Evolutionary conservation across 225 moss, liverwort and hornwort species (phyloP).

Genomic region (Climacium dendroides): DNA sequence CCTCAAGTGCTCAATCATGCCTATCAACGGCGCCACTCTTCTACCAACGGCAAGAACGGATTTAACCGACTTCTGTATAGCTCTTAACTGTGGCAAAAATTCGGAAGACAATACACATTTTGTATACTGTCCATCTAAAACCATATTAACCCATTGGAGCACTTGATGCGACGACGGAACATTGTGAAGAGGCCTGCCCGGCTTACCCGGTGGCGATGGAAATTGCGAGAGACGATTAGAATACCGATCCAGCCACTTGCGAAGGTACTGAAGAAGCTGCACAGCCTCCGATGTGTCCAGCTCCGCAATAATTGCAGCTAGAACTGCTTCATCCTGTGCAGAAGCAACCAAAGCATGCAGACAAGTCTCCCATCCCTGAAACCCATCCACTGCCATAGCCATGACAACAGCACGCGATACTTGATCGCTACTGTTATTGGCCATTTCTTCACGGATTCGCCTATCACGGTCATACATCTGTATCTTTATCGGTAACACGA

Average conservation of each 20-base stretch:
- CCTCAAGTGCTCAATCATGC: slow-evolving; percentile 47
- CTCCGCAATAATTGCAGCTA: slow-evolving; percentile 47
- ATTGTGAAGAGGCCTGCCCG: background rate
- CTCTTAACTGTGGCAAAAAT: slow-evolving; percentile 49
- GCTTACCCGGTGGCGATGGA: slow-evolving; percentile 30
- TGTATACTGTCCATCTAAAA: slow-evolving; percentile 77
- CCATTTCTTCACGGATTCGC: background rate
- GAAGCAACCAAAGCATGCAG: slow-evolving; percentile 58
- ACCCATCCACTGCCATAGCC: slow-evolving; percentile 61
- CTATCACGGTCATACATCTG: background rate
- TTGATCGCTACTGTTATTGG: background rate
- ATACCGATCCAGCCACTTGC: slow-evolving; percentile 70
- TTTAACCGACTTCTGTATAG: slow-evolving; percentile 38
- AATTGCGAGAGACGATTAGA: slow-evolving; percentile 30
- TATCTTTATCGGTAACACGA: background rate
- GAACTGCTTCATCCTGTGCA: slow-evolving; percentile 66
- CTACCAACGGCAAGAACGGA: slow-evolving; percentile 39
- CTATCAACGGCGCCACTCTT: slow-evolving; percentile 31
- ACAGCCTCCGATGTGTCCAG: slow-evolving; percentile 58
- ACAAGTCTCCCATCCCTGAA: slow-evolving; percentile 55
- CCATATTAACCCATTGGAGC: slow-evolving; percentile 50
- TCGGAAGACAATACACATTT: slow-evolving; percentile 62
- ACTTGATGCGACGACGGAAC: slow-evolving; percentile 66
- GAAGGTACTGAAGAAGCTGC: slow-evolving; percentile 48
- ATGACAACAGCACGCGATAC: slow-evolving; percentile 30